These are phyloP conservation scores for Biscogniauxia mediterranea DNA, from an alignment of 2,329 filamentous ascomycete genomes.

Conservation along the genomic window DNA sequence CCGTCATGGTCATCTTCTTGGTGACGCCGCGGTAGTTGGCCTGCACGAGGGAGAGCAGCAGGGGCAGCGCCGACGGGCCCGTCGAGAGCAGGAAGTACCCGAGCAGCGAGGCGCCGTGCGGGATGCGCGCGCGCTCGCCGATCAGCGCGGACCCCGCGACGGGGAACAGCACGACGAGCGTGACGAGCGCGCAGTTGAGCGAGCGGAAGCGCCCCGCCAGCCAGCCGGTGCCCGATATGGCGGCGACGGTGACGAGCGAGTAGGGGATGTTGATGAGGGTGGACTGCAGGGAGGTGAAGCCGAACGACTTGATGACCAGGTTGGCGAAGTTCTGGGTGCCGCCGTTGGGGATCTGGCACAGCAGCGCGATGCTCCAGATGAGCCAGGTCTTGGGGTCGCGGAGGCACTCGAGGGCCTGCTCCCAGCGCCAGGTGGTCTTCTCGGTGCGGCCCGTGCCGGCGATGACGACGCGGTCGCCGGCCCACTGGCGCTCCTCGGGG, in stretches of 20 bases:
- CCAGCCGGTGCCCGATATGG: conserved; percentile 50
- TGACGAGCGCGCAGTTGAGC: conserved; percentile 51
- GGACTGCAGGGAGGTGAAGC: conserved; percentile 53
- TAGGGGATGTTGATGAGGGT: conserved; percentile 60
- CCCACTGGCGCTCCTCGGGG: conserved; percentile 48
- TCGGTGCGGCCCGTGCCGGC: conserved; percentile 53
- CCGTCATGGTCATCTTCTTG: conserved; percentile 60
- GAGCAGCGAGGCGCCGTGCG: conserved; percentile 48
- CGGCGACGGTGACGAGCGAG: conserved; percentile 47
- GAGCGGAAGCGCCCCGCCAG: conserved; percentile 51
- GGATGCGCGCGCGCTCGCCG: conserved; percentile 42
- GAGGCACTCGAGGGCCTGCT: conserved; percentile 53
- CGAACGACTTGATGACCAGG: conserved; percentile 54
- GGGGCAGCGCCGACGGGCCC: conserved; percentile 52
- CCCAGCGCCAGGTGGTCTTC: conserved; percentile 46
- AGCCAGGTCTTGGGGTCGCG: conserved; percentile 61
- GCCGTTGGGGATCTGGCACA: conserved; percentile 60
- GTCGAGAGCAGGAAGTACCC: conserved; percentile 57
- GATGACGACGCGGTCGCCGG: conserved; percentile 44
- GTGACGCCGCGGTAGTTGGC: conserved; percentile 56
- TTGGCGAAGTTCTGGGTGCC: conserved; percentile 60
- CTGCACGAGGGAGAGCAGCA: conserved; percentile 54
- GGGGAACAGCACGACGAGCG: conserved; percentile 48
- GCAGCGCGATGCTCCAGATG: conserved; percentile 50
- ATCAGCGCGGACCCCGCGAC: conserved; percentile 54